phyloP scores from a whole-genome alignment of 805 yeast genomes.

The Candida sanyiensis region DNA sequence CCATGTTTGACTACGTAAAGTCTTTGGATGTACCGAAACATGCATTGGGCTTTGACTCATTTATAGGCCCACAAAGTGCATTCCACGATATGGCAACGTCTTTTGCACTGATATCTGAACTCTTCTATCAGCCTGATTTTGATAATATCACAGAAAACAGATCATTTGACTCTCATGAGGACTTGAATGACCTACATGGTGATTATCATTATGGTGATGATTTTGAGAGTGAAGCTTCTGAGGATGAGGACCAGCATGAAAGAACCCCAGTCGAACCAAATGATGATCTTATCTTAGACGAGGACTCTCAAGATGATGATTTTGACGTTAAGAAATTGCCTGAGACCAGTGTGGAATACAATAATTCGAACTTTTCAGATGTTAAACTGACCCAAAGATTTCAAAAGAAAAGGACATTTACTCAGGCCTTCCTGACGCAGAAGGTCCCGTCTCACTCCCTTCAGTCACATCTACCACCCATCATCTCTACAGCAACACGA shows the following conservation, averaged over 20 bases:
- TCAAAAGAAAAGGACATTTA: conserved; percentile 8
- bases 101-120: conserved; percentile 27
- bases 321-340: not conserved
- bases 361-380: conserved; percentile 8
- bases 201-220: not conserved
- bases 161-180: conserved; percentile 3
- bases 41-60: conserved; percentile 14
- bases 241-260: not conserved
- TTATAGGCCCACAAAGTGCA: conserved; percentile 21
- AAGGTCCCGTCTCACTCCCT: not conserved
- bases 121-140: conserved; percentile 26
- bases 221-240: not conserved
- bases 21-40: conserved; percentile 11
- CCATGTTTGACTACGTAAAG: conserved; percentile 29
- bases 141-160: conserved; percentile 7
- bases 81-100: conserved; percentile 27
- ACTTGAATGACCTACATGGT: conserved; percentile 1
- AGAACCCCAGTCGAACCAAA: not conserved
- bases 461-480: not conserved
- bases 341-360: no score
- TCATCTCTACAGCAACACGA: not conserved
- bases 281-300: not conserved
- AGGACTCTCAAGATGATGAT: not conserved
- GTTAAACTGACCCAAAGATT: conserved; percentile 12
- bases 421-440: conserved; percentile 7